Percentiles rank a stretch among this genome's conserved stretches.
These are phyloP conservation scores for Mucor circinelloides DNA, from an alignment of 371 early-diverging fungal genomes.

Conservation along the genomic window DNA sequence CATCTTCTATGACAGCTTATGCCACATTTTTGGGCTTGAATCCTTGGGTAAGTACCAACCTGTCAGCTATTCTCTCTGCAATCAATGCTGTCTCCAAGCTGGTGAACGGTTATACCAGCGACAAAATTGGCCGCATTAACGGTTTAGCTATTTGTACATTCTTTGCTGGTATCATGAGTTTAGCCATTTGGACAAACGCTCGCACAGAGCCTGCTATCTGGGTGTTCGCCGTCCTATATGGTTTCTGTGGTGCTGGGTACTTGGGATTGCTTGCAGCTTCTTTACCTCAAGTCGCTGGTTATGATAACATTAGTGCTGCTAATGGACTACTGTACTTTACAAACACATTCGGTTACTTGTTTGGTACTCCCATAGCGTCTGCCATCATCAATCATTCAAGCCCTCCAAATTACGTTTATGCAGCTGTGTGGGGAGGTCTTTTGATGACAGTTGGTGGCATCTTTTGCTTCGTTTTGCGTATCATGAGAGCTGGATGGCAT, in stretches of 20 bases:
- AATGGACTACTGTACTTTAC: constrained; percentile 52
- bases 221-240: constrained; percentile 51
- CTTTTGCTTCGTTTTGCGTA: constrained; percentile 28
- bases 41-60: constrained; percentile 37
- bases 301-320: constrained; percentile 48
- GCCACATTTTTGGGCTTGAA: constrained; percentile 37
- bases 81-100: constrained; percentile 51
- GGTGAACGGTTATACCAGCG: constrained; percentile 50
- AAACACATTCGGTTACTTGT: constrained; percentile 53
- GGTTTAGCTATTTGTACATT: constrained; percentile 49
- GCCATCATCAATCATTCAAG: constrained; percentile 32
- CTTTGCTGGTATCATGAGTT: constrained; percentile 46
- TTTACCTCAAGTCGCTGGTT: constrained; percentile 51
- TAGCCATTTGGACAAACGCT: constrained; percentile 47
- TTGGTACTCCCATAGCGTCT: constrained; percentile 59
- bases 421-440: constrained; percentile 30
- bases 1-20: constrained; percentile 34
- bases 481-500: constrained; percentile 31
- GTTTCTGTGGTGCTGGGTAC: constrained; percentile 62
- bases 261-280: constrained; percentile 53
- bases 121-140: constrained; percentile 62
- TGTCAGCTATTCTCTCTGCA: constrained; percentile 54
- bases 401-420: constrained; percentile 27
- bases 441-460: constrained; percentile 32
- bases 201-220: constrained; percentile 38